Conservation (phyloP, 2,329 filamentous ascomycete species). For the Alternaria sp. region DNA sequence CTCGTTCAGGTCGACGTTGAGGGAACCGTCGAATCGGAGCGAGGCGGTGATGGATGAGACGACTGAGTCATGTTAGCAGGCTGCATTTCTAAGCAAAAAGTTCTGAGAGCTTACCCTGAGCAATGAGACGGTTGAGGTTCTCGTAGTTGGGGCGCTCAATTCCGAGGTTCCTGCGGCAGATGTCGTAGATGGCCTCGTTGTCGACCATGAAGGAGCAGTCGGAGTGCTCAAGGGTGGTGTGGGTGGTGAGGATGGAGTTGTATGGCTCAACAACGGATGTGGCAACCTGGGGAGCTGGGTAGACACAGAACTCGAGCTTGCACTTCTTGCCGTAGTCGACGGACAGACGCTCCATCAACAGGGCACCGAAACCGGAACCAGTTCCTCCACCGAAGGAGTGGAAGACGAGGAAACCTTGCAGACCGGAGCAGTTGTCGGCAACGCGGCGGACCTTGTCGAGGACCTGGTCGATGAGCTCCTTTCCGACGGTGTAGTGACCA, state of each 20-base stretch:
- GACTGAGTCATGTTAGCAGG: conserved; percentile 62
- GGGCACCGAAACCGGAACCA: conserved; percentile 96
- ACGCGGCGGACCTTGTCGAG: conserved; percentile 97
- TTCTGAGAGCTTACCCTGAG: conserved; percentile 72
- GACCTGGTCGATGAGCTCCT: conserved; percentile 98
- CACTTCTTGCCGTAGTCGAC: conserved; percentile 99
- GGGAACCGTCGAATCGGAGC: conserved; percentile 96
- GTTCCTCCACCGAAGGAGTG: conserved; percentile 99
- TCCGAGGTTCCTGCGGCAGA: conserved; percentile 96
- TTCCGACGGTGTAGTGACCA: conserved; percentile 99
- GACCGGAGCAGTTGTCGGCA: conserved; percentile 94
- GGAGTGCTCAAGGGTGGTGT: conserved; percentile 98
- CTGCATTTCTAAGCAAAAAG: background rate
- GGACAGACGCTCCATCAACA: conserved; percentile 98
- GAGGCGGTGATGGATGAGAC: conserved; percentile 98
- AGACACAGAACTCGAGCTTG: conserved; percentile 99
- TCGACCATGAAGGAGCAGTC: conserved; percentile 99
- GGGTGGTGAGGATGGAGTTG: conserved; percentile 98
- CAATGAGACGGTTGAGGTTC: conserved; percentile 98
- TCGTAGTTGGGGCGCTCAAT: conserved; percentile 98
- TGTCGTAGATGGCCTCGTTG: conserved; percentile 99
- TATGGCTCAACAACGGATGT: conserved; percentile 99
- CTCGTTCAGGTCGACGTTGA: conserved; percentile 99
- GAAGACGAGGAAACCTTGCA: conserved; percentile 99
- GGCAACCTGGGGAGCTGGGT: conserved; percentile 95